Percentiles rank a stretch among this genome's conserved stretches.
Evolutionary conservation across 2,329 filamentous ascomycete genomes (phyloP).

Genomic region (Knufia fluminis): DNA sequence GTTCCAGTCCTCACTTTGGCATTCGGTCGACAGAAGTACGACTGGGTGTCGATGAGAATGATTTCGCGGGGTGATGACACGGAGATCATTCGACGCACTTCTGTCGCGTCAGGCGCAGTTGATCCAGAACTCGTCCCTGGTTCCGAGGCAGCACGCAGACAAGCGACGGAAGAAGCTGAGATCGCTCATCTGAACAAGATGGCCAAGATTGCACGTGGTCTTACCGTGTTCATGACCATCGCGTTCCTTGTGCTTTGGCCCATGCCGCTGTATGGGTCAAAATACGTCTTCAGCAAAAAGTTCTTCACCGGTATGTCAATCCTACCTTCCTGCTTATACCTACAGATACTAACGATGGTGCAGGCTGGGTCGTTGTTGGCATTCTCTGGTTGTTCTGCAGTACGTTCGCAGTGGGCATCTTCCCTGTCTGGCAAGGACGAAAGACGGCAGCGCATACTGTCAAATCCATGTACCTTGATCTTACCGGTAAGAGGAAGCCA

Average conservation of each 20-base stretch:
- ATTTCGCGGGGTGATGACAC: slow-evolving; percentile 74
- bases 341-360: background rate
- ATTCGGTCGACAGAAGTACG: slow-evolving; percentile 66
- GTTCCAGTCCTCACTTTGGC: slow-evolving; percentile 65
- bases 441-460: slow-evolving; percentile 54
- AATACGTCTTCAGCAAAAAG: slow-evolving; percentile 70
- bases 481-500: slow-evolving; percentile 35
- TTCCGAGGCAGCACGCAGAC: slow-evolving; percentile 25
- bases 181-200: slow-evolving; percentile 45
- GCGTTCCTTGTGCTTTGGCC: slow-evolving; percentile 76
- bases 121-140: slow-evolving; percentile 58
- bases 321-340: background rate
- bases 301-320: slow-evolving; percentile 55
- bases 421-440: slow-evolving; percentile 71
- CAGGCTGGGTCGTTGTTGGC: slow-evolving; percentile 64
- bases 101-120: slow-evolving; percentile 30
- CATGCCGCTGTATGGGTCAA: slow-evolving; percentile 78
- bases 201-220: slow-evolving; percentile 44
- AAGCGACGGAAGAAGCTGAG: slow-evolving; percentile 34
- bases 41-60: slow-evolving; percentile 72
- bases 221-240: slow-evolving; percentile 58
- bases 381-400: slow-evolving; percentile 74
- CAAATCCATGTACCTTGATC: slow-evolving; percentile 53
- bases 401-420: slow-evolving; percentile 64
- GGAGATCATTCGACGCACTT: slow-evolving; percentile 55